Base-by-base conservation (phyloP, 169 alveolate species). In the Plasmodium fragile region DNA sequence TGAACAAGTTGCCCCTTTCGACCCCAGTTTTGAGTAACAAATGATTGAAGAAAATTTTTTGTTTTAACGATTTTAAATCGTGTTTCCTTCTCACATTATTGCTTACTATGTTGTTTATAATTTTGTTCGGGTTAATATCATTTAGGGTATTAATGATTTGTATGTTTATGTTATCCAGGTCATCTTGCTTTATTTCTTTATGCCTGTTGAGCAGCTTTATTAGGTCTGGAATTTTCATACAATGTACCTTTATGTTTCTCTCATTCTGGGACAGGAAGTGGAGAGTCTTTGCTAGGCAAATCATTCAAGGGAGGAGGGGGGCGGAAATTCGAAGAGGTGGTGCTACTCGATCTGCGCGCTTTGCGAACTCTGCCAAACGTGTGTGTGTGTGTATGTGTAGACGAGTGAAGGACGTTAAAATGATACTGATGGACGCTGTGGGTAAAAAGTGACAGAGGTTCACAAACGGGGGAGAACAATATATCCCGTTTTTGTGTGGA, bases 91-190 rank as follows among this genome's bases (percentile, higher is more conserved):
- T 81, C 72, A 28, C 28, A 71, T 91, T 91, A 22, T 91, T 36
- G 30, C 10, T 16, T 87, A 87, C 73, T 59, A 89, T 89, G 73
- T 91, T 80, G 28, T 32, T 91, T 80, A 81, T 91, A 80, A 79
- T 91, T 81, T 91, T 79, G 34, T 81, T 69, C 30, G 94, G 94
- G 52, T 91, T 69, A 4, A 91, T 81, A 70, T 91, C 18, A 71
- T 80, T 79, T 91, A 91, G 82, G 49, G 59, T 79, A 32, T 91
- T 91, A 69, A 91, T 91, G 34, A 91, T 69, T 91, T 91, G 94
- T 36, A 91, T 71, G 34, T 91, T 79, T 71, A 91, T 91, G 69
- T 91, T 81, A 41, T 79, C 92, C 34, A 91, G 53, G 16, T 80
- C 94, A 32, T 69, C 92, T 70, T 79, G 59, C 53, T 91, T 81